phyloP scores from a whole-genome alignment of 2,329 filamentous ascomycete species.

The Colletotrichum tanaceti region DNA sequence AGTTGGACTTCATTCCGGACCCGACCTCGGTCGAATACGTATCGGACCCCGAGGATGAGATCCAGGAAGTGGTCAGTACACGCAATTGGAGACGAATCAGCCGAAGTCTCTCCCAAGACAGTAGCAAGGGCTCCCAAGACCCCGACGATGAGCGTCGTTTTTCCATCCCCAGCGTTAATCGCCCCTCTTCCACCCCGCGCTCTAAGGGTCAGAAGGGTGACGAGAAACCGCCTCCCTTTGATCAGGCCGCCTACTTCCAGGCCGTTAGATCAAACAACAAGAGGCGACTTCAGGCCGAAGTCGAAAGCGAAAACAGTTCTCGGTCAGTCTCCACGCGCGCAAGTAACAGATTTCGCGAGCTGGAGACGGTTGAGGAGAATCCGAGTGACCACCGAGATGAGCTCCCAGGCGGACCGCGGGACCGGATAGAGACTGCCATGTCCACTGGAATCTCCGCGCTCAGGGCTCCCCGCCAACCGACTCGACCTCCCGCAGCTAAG shows the following conservation, averaged over 20 bases:
- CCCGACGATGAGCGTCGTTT: constrained; percentile 11
- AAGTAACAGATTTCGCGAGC: constrained; percentile 28
- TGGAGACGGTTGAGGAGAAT: constrained; percentile 33
- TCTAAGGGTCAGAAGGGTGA: background rate
- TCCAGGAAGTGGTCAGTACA: constrained; percentile 28
- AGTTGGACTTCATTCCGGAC: constrained; percentile 26
- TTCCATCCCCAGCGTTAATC: constrained; percentile 3
- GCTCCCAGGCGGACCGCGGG: constrained; percentile 19
- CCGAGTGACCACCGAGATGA: constrained; percentile 19
- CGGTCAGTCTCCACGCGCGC: constrained; percentile 32
- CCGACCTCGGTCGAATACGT: constrained; percentile 28
- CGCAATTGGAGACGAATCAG: constrained; percentile 9
- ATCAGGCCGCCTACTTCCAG: constrained; percentile 24
- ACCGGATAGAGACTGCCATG: constrained; percentile 26
- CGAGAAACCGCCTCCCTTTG: constrained; percentile 9
- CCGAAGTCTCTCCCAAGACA: constrained; percentile 57
- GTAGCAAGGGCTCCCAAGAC: constrained; percentile 47
- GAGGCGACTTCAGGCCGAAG: constrained; percentile 24
- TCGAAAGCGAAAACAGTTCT: constrained; percentile 32
- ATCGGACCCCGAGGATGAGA: constrained; percentile 30
- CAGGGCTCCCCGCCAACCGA: constrained; percentile 2
- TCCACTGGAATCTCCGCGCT: constrained; percentile 2
- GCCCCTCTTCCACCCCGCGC: background rate
- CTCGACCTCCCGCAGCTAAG: constrained; percentile 14
- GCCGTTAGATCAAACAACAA: constrained; percentile 23